Evolutionary conservation across 495 filamentous ascomycete species (phyloP), one percentile per base, ranked within the genome.

Genomic region (Hypoxylon perforatum): DNA sequence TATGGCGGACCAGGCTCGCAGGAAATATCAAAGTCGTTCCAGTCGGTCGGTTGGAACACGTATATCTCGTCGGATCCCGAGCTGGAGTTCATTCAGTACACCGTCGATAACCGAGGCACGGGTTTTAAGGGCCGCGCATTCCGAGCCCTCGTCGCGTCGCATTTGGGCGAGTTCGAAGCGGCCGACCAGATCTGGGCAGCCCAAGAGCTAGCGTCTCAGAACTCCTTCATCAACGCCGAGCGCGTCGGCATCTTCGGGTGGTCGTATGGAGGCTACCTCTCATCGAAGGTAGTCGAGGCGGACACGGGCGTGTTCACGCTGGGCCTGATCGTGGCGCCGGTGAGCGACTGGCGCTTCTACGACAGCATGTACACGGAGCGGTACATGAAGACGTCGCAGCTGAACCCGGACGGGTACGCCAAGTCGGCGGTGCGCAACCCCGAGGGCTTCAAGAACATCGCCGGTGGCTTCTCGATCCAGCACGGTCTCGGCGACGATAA

Each of bases 331-430:
- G 83, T 84, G 0, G 85, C 85, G 0, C 85, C 85, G 0, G 84
- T 86, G 3, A 77, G 74, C 12, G 85, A 87, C 69, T 88, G 86
- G 87, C 77, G 84, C 2, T 85, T 87, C 73, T 88, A 88, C 75
- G 86, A 89, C 63, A 80, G 70, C 57, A 82, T 88, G 74, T 89
- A 88, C 75, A 87, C 87, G 9, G 86, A 89, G 74, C 78, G 87
- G 25, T 88, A 87, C 70, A 88, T 88, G 86, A 86, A 88, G 63
- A 83, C 78, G 17, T 76, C 80, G 1, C 63, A 70, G 38, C 54
- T 70, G 28, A 88, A 89, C 67, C 57, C 61, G 0, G 78, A 48
- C 0, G 85, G 84, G 15, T 87, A 88, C 67, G 72, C 71, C 28
- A 71, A 69, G 45, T 74, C 79, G 0, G 82, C 83, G 12, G 81